Evolutionary conservation across 2,329 filamentous ascomycete genomes (phyloP), one percentile per base, ranked within the genome.

Genomic region (Neonectria ditissima): DNA sequence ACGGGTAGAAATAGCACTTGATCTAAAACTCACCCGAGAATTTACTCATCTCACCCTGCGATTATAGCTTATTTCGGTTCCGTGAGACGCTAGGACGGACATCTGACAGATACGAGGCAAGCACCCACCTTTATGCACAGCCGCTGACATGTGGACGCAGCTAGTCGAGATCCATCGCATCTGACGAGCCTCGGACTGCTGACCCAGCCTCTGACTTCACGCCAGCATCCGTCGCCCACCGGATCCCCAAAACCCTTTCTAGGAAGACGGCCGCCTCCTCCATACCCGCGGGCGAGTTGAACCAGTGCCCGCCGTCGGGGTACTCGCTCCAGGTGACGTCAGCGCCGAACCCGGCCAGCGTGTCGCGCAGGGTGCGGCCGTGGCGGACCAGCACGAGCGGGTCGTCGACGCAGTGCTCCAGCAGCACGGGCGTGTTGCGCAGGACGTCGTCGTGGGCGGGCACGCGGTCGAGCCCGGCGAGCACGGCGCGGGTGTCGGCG

Each of bases 371-470:
- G 5, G 70, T 58, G 9, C 76, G 68, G 0, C 82, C 83, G 6
- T 77, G 73, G 16, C 73, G 65, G 1, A 83, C 65, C 55, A 74
- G 66, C 0, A 84, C 78, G 4, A 80, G 65, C 1, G 76, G 73
- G 61, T 84, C 82, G 58, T 84, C 80, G 6, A 65, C 61, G 57
- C 80, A 83, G 65, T 85, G 83, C 53, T 82, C 76, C 1, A 84
- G 68, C 57, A 85, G 73, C 6, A 81, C 66, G 0, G 82, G 82
- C 56, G 82, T 84, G 26, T 77, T 74, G 22, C 66, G 65, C 20
- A 83, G 14, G 2, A 80, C 70, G 5, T 73, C 67, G 52, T 78
- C 66, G 43, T 76, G 68, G 7, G 43, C 66, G 0, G 74, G 67
- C 1, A 52, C 67, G 18, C 62, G 66, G 1, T 71, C 65, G 24